Evolutionary conservation across 768 basidiomycete genomes (phyloP), one percentile per base, ranked within the genome.

Genomic region (Tulasnella sp.): DNA sequence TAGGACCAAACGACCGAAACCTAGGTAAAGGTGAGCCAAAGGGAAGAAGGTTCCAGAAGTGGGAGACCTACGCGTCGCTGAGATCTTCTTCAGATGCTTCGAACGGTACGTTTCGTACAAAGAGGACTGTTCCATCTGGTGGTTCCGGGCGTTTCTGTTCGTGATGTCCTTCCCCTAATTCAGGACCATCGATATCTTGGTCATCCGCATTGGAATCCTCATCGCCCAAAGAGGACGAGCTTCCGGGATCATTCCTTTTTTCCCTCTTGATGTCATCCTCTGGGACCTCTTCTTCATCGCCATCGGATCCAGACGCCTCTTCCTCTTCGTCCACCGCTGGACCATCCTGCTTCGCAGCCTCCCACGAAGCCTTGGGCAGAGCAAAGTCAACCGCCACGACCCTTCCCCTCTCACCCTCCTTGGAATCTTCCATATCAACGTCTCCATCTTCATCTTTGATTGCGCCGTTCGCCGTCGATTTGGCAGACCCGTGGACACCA

Each of bases 331-430:
- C 52, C 40, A 61, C 54, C 6, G 17, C 56, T 42, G 62, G 59
- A 23, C 48, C 53, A 76, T 61, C 62, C 17, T 52, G 27, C 69
- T 81, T 79, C 63, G 83, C 84, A 66, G 85, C 82, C 67, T 88
- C 77, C 88, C 89, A 96, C 69, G 82, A 85, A 46, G 87, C 85
- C 71, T 96, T 94, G 67, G 90, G 89, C 67, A 97, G 69, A 3
- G 92, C 94, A 89, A 91, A 97, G 71, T 97, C 93, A 25, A 98
- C 94, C 6, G 91, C 90, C 36, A 94, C 86, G 14, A 80, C 71
- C 51, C 91, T 74, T 49, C 71, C 74, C 69, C 78, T 74, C 63
- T 82, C 62, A 59, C 69, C 69, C 36, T 69, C 62, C 67, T 69
- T 67, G 81, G 68, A 58, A 70, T 73, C 65, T 75, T 72, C 68